Base-by-base conservation (phyloP, 225 moss, liverwort and hornwort species). In the Physcomitrellopsis africana region DNA sequence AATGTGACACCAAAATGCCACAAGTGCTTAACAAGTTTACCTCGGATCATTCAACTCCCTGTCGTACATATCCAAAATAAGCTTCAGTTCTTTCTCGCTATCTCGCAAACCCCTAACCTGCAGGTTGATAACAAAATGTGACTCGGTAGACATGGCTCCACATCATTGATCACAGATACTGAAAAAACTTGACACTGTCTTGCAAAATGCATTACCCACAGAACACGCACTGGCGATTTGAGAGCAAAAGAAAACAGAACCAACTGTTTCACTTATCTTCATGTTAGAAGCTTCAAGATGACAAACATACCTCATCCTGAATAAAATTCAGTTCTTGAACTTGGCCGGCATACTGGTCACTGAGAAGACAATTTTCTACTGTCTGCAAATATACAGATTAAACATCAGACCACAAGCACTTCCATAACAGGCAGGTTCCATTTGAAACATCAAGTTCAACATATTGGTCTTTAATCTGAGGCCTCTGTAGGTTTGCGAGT, bases 51-150 rank as follows among this genome's bases (percentile, higher is more conserved):
- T 89, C 20, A 91, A 85, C 80, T 96, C 96, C 81, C 92, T 91
- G 81, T 85, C 84, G 65, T 86, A 91, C 94, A 96, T 94, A 77
- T 87, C 81, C 84, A 96, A 82, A 61, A 96, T 89, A 43, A 96
- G 89, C 67, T 89, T 92, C 78, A 94, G 64, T 73, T 96, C 96
- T 80, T 91, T 91, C 74, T 92, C 88, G 68, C 89, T 87, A 51
- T 83, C 84, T 70, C 88, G 90, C 82, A 92, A 78, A 75, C 70
- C 78, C 67, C 73, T 82, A 68, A 89, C 87, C 96, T 96, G 85
- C 68, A 77, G 37, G 43, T 73, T 54, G 61, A 58, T 52, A 64
- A 19, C 6, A 51, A 43, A 64, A 41, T 59, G 26, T 17, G 19
- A 46, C 20, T 65, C 76, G 76, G 53, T 69, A 37, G 46, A 73